Evolutionary conservation across 148 eudicot genomes (phyloP), one percentile per base, ranked within the genome.

Genomic region (Rhododendron simsii): DNA sequence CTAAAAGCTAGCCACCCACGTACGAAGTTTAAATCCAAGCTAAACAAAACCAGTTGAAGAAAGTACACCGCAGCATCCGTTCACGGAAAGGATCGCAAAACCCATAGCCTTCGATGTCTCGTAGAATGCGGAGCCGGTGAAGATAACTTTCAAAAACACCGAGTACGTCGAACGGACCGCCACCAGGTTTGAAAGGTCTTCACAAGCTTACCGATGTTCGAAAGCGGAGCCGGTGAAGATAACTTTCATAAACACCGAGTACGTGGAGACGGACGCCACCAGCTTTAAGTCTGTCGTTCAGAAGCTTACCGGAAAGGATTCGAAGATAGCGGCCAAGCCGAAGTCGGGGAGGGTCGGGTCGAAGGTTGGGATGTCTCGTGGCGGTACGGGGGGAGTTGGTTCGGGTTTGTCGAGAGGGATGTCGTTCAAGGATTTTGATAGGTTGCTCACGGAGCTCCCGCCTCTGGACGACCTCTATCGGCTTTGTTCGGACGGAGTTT

Each of bases 281-380:
- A 95, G 93, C 84, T 95, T 95, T 86, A 95, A 94, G 71, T 93
- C 98, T 3, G 94, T 95, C 9, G 98, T 95, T 28, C 98, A 95
- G 82, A 91, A 88, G 28, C 93, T 95, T 59, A 95, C 98, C 48
- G 98, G 98, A 0, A 95, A 92, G 45, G 91, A 95, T 51, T 83
- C 94, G 4, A 83, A 75, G 26, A 74, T 55, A 61, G 7, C 44
- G 71, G 1, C 51, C 80, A 39, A 30, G 37, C 59, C 73, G 26
- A 21, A 79, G 28, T 71, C 18, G 33, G 3, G 2, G 45, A 3
- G 37, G 15, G 51, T 45, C 13, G 5, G 20, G 5, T 47, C 78
- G 5, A 76, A 3, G 44, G 35, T 26, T 47, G 75, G n/a, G 55
- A n/a, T 23, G 28, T 0, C 12, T 21, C 0, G 11, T 23, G 26